Conservation (phyloP, 2,329 filamentous ascomycete species). For the Escovopsis sp. region DNA sequence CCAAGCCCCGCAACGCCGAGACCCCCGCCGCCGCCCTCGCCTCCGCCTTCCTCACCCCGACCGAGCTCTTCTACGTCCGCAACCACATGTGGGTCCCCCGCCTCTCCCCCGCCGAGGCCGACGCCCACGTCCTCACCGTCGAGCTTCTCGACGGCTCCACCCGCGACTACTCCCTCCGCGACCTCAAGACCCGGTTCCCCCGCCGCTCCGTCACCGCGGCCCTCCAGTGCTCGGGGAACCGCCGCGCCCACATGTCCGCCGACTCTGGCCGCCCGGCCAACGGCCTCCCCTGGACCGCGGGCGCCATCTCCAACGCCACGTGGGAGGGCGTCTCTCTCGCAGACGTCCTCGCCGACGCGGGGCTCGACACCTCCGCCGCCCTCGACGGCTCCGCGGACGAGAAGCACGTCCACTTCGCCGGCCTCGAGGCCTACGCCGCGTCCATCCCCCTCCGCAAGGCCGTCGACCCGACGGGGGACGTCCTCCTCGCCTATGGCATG, state of each 20-base stretch:
- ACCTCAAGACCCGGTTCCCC: constrained; percentile 37
- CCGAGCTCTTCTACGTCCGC: constrained; percentile 41
- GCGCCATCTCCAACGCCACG: constrained; percentile 43
- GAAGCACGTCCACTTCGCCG: constrained; percentile 41
- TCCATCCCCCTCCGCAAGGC: constrained; percentile 45
- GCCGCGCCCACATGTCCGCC: constrained; percentile 42
- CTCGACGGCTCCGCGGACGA: constrained; percentile 21
- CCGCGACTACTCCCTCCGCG: constrained; percentile 35
- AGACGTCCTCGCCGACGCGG: constrained; percentile 41
- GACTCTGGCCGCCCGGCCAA: constrained; percentile 30
- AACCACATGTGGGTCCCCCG: constrained; percentile 50
- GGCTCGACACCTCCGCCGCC: constrained; percentile 27
- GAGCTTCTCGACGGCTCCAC: constrained; percentile 40
- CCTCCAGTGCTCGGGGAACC: constrained; percentile 46
- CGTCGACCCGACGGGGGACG: constrained; percentile 45
- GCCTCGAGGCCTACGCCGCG: constrained; percentile 44
- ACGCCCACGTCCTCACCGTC: constrained; percentile 32
- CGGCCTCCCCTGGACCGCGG: constrained; percentile 43
- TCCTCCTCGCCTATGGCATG: constrained; percentile 52
- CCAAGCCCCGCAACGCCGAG: constrained; percentile 46
- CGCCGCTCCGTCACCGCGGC: constrained; percentile 36
- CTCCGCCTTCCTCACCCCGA: constrained; percentile 37
- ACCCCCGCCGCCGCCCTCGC: constrained; percentile 34
- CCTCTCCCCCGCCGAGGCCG: constrained; percentile 21
- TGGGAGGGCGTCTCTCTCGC: constrained; percentile 42